Evolutionary conservation across 73 alveolate genomes (phyloP).

Genomic region (Durusdinium trenchii): DNA sequence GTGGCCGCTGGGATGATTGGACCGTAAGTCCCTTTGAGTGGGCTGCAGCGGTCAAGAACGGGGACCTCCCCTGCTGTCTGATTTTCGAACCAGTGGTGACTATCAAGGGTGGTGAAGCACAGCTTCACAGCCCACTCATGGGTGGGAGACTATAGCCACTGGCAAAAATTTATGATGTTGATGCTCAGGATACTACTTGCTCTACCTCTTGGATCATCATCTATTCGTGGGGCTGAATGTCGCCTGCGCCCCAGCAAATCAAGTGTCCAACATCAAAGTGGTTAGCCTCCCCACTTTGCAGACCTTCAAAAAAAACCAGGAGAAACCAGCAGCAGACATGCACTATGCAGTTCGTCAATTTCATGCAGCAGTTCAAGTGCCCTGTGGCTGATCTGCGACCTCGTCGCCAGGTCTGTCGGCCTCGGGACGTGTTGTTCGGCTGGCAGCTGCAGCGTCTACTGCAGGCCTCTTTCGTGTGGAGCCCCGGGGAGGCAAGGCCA

Average conservation of each 20-base stretch:
- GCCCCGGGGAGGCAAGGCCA: too few relatives aligned
- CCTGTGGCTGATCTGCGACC: too few relatives aligned
- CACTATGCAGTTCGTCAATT: background rate
- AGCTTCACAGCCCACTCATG: too few relatives aligned
- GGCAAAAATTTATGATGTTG: too few relatives aligned
- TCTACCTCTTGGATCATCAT: background rate
- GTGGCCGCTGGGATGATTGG: background rate
- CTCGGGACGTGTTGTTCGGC: constrained; percentile 26
- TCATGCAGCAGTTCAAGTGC: too few relatives aligned
- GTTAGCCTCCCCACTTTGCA: too few relatives aligned
- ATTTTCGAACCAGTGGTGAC: too few relatives aligned
- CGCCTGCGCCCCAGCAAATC: too few relatives aligned
- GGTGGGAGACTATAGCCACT: too few relatives aligned
- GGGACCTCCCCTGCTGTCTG: background rate
- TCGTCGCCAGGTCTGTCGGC: constrained; percentile 39
- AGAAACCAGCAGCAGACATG: too few relatives aligned
- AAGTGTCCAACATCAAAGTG: too few relatives aligned
- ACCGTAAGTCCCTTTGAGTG: background rate
- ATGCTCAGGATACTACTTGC: constrained; percentile 11
- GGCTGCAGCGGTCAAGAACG: background rate
- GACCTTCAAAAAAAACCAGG: too few relatives aligned
- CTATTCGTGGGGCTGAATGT: background rate
- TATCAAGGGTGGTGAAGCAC: background rate
- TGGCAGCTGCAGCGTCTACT: constrained; percentile 46
- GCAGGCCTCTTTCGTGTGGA: constrained; percentile 19